phyloP scores from a whole-genome alignment of 345 rosid genomes.

The Brassica cretica region DNA sequence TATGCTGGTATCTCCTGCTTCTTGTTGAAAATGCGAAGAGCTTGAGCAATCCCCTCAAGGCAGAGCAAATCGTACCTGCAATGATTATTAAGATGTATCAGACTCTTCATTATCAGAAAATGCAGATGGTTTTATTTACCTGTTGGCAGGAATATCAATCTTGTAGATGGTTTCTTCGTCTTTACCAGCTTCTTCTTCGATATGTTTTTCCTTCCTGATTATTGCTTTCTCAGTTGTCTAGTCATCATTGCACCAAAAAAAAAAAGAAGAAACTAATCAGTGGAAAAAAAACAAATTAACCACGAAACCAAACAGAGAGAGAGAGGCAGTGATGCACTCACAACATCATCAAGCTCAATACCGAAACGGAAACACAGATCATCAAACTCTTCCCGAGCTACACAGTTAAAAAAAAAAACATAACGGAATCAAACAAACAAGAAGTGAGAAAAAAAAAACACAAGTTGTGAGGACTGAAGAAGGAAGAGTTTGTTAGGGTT shows the following conservation, averaged over 20 bases:
- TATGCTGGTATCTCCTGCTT: constrained; percentile 62
- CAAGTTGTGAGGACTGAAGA: neutral
- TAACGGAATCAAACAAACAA: neutral
- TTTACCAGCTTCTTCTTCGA: constrained; percentile 46
- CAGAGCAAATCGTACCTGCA: constrained; percentile 91
- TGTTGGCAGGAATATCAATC: constrained; percentile 88
- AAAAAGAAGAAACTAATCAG: neutral
- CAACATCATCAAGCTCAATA: constrained; percentile 95
- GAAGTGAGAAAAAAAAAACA: too few relatives aligned
- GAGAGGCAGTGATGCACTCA: constrained; percentile 35
- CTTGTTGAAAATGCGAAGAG: constrained; percentile 77
- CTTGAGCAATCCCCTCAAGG: constrained; percentile 95
- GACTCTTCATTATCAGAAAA: neutral
- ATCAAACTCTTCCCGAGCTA: constrained; percentile 81
- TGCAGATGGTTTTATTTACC: constrained; percentile 40
- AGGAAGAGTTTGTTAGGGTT: neutral
- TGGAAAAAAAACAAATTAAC: neutral
- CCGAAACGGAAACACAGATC: constrained; percentile 89
- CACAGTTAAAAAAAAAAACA: neutral
- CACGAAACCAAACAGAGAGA: neutral
- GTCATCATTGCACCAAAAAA: neutral
- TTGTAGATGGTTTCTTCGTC: constrained; percentile 41
- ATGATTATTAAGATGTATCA: neutral
- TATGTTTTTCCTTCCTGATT: constrained; percentile 78
- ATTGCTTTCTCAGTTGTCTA: constrained; percentile 75